Percentiles rank a stretch among this genome's conserved stretches.
Evolutionary conservation across 139 green algal species (phyloP).

Genomic region (Nannochloris sp.): DNA sequence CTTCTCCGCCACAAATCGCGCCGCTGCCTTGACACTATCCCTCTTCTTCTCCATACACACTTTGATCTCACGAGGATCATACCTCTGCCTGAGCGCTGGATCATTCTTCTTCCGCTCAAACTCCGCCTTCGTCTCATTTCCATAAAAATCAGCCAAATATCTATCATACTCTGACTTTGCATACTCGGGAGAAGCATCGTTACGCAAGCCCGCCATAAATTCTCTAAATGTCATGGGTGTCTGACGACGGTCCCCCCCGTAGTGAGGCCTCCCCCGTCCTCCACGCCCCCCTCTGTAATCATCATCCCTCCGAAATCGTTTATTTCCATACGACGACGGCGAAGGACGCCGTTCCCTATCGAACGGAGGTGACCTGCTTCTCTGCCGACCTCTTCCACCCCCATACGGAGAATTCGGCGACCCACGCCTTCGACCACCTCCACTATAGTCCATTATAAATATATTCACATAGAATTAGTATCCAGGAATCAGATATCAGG

Average conservation of each 20-base stretch:
- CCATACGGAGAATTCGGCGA: not conserved
- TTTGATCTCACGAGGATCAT: constrained; percentile 32
- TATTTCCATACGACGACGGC: not conserved
- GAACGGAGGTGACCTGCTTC: not conserved
- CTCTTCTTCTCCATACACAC: constrained; percentile 1
- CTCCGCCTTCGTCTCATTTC: constrained; percentile 38
- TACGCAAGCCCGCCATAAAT: constrained; percentile 43
- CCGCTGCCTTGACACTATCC: constrained; percentile 2
- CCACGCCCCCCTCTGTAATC: constrained; percentile 1
- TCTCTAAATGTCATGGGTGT: constrained; percentile 41
- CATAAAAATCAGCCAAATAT: constrained; percentile 61
- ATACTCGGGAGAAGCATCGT: constrained; percentile 47
- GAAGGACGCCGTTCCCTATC: not conserved
- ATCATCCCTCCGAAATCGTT: not conserved
- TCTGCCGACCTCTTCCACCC: not conserved
- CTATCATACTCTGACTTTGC: constrained; percentile 49
- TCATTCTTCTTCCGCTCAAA: constrained; percentile 48
- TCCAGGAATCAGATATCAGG: too few relatives aligned
- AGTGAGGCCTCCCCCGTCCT: not conserved
- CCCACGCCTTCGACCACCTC: too few relatives aligned
- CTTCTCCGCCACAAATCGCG: constrained; percentile 22
- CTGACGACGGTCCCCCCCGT: not conserved
- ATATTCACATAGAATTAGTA: too few relatives aligned
- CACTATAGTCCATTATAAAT: too few relatives aligned
- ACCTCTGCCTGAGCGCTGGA: constrained; percentile 24